These are phyloP conservation scores for Lasiosphaeria ovina DNA, from an alignment of 495 filamentous ascomycete genomes.

Conservation along the genomic window DNA sequence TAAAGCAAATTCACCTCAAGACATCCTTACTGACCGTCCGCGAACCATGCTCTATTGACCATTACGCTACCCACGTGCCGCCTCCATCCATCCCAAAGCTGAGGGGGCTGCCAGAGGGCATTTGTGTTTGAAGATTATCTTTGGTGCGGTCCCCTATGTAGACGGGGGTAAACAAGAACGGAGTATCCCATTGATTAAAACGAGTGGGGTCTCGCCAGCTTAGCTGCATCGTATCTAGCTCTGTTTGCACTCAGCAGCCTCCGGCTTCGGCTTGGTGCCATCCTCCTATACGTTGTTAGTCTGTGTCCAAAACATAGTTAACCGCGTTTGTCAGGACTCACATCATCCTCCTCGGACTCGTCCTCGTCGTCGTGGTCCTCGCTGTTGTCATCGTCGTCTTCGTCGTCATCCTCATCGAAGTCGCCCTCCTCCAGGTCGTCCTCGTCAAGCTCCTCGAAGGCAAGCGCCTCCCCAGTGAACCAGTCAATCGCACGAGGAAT, in stretches of 20 bases:
- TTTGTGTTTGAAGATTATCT: slow-evolving; percentile 14
- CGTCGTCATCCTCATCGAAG: slow-evolving; percentile 90
- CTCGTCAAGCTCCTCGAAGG: slow-evolving; percentile 92
- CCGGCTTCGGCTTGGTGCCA: slow-evolving; percentile 93
- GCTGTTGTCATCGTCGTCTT: slow-evolving; percentile 72
- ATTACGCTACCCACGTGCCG: slow-evolving; percentile 12
- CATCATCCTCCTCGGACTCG: slow-evolving; percentile 87
- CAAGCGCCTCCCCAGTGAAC: slow-evolving; percentile 98
- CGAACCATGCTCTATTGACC: slow-evolving; percentile 25
- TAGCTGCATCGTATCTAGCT: slow-evolving; percentile 59
- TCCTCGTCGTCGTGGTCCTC: slow-evolving; percentile 86
- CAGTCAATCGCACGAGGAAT: slow-evolving; percentile 98
- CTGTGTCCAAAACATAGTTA: neutral
- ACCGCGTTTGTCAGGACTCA: slow-evolving; percentile 41
- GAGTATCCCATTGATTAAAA: slow-evolving; percentile 18
- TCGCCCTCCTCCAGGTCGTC: slow-evolving; percentile 84
- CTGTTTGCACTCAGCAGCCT: slow-evolving; percentile 99
- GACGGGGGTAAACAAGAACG: slow-evolving; percentile 11
- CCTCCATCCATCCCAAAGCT: slow-evolving; percentile 9
- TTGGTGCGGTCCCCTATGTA: slow-evolving; percentile 6
- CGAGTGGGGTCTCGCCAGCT: slow-evolving; percentile 9
- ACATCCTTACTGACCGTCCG: slow-evolving; percentile 20
- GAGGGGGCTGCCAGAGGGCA: slow-evolving; percentile 10
- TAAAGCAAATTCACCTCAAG: slow-evolving; percentile 24
- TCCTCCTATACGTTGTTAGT: slow-evolving; percentile 65